Conservation (phyloP, 495 filamentous ascomycete species). For the Penicillium flavigenum region DNA sequence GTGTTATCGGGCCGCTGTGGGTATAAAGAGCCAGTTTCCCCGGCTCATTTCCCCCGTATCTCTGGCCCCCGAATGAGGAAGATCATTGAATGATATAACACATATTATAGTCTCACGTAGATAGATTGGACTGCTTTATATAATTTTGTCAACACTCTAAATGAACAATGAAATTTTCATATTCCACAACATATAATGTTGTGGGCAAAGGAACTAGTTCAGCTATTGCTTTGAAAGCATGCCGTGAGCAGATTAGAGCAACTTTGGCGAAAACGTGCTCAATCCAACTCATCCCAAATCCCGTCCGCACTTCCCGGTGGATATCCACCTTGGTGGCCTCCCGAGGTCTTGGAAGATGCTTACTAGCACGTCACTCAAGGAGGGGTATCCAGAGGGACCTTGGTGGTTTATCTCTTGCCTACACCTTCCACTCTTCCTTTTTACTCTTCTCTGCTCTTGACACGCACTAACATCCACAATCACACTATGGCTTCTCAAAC, state of each 20-base stretch:
- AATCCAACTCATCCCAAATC: slow-evolving; percentile 7
- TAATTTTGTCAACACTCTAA: too few species aligned
- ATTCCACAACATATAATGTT: too few species aligned
- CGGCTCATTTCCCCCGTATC: too few species aligned
- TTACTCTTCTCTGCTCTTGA: not conserved
- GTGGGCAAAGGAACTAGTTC: too few species aligned
- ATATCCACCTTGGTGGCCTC: slow-evolving; percentile 22
- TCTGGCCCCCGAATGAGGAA: too few species aligned
- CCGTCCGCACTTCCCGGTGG: not conserved
- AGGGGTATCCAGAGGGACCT: slow-evolving; percentile 21
- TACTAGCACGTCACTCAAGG: slow-evolving; percentile 6
- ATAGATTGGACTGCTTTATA: too few species aligned
- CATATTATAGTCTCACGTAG: too few species aligned
- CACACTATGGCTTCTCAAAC: slow-evolving; percentile 15
- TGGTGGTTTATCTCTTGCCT: slow-evolving; percentile 6
- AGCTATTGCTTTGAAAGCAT: too few species aligned
- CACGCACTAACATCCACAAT: not conserved
- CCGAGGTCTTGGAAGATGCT: not conserved
- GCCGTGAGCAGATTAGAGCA: slow-evolving; percentile 1
- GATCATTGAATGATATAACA: too few species aligned
- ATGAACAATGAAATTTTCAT: too few species aligned
- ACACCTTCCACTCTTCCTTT: not conserved
- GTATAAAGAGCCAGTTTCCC: too few species aligned
- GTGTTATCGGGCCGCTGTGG: too few species aligned
- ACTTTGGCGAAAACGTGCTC: slow-evolving; percentile 11